Percentiles rank a stretch among this genome's conserved stretches.
These are phyloP conservation scores for Colletotrichum tofieldiae DNA, from an alignment of 2,329 filamentous ascomycete genomes.

Conservation along the genomic window DNA sequence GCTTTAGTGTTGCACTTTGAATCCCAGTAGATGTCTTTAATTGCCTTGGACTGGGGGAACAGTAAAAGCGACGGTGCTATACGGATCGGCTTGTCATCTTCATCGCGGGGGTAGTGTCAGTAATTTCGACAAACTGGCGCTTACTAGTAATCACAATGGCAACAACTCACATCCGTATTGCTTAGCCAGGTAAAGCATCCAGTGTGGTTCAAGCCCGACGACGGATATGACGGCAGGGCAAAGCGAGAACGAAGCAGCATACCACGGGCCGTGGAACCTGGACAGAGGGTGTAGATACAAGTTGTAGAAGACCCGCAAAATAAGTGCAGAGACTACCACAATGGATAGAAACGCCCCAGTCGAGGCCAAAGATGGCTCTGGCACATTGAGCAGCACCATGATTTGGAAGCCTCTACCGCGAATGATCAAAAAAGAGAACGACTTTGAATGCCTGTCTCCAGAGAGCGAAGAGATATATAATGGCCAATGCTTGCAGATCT, in stretches of 20 bases:
- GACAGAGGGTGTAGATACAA: slow-evolving; percentile 24
- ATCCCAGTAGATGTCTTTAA: slow-evolving; percentile 32
- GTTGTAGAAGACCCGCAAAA: slow-evolving; percentile 27
- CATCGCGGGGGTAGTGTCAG: not conserved
- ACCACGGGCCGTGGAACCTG: slow-evolving; percentile 28
- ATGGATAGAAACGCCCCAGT: not conserved
- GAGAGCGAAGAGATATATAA: too few species aligned
- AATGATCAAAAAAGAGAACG: not conserved
- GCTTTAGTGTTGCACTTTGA: slow-evolving; percentile 29
- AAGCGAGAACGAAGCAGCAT: slow-evolving; percentile 25
- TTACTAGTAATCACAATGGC: not conserved
- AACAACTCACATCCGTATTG: slow-evolving; percentile 20
- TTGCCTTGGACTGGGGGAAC: slow-evolving; percentile 22
- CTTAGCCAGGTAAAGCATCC: slow-evolving; percentile 26
- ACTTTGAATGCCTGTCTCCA: too few species aligned
- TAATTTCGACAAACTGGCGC: not conserved
- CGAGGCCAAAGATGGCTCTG: not conserved
- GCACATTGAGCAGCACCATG: not conserved
- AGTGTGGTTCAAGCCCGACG: slow-evolving; percentile 12
- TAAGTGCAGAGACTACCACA: not conserved
- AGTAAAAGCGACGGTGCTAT: slow-evolving; percentile 24
- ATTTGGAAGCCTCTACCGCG: not conserved
- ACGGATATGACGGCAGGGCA: slow-evolving; percentile 12
- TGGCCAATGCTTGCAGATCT: too few species aligned
- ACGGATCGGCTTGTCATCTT: slow-evolving; percentile 29